phyloP scores from a whole-genome alignment of 2,329 filamentous ascomycete species.

The Colletotrichum salicis region DNA sequence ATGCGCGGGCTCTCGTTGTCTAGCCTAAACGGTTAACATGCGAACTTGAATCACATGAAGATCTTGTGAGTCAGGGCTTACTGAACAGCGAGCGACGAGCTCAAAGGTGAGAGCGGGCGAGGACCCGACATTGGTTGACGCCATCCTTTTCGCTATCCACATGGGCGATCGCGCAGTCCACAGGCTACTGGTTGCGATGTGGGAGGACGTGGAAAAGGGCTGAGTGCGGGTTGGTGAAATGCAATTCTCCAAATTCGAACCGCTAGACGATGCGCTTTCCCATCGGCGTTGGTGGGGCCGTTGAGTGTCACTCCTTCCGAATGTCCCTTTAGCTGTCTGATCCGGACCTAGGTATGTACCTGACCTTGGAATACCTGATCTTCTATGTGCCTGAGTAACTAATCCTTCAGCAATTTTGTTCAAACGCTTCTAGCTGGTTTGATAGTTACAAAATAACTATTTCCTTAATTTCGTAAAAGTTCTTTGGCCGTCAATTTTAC shows the following conservation, averaged over 20 bases:
- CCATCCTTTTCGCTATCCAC: constrained; percentile 54
- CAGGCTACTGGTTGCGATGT: constrained; percentile 1
- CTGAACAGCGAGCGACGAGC: constrained; percentile 81
- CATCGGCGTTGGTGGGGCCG: constrained; percentile 5
- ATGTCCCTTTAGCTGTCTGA: neutral
- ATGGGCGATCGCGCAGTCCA: constrained; percentile 28
- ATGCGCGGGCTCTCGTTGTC: constrained; percentile 95
- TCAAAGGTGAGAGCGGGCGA: constrained; percentile 81
- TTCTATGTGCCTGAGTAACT: neutral
- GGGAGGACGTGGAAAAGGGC: neutral
- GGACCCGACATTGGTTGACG: constrained; percentile 60
- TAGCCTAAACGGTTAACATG: constrained; percentile 49
- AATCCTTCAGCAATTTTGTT: neutral
- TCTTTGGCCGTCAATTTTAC: neutral
- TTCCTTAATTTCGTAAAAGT: neutral
- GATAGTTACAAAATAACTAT: neutral
- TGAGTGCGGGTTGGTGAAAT: neutral
- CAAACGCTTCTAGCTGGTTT: neutral
- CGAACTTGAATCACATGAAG: constrained; percentile 6
- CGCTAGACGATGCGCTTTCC: constrained; percentile 27
- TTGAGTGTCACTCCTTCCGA: neutral
- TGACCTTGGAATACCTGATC: neutral
- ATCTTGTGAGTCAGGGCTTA: constrained; percentile 55
- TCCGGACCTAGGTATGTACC: neutral
- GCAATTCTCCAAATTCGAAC: constrained; percentile 15